Evolutionary conservation across 2,329 filamentous ascomycete species (phyloP), one percentile per base, ranked within the genome.

Genomic region (Neofusicoccum umdonicola): DNA sequence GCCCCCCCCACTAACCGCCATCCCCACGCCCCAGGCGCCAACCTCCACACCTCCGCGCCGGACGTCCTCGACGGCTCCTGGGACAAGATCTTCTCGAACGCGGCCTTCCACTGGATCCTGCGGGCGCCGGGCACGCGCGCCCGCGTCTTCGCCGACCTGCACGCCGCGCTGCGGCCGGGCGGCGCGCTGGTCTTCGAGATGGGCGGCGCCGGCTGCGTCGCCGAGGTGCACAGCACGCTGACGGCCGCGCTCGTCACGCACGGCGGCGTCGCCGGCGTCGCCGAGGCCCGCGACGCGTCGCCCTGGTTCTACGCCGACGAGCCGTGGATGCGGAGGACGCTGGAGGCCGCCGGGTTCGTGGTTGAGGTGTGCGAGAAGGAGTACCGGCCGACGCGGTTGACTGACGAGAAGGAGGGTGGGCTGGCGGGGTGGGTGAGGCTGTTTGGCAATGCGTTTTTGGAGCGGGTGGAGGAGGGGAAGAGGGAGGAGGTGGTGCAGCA

Each of bases 251-350:
- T 89, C 1, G 74, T 77, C 1, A 72, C 80, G 15, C 80, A 83
- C 1, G 83, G 85, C 0, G 83, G 85, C 0, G 72, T 87, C 0
- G 79, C 84, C 0, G 17, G 19, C 31, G 68, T 88, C 1, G 70
- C 77, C n/a, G 75, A 77, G 9, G 84, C 85, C 0, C 67, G 78
- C 19, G 81, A 80, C 13, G 80, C 78, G 0, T 83, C 84, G 66
- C 89, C 89, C 4, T 92, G 89, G 89, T 91, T 90, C 75, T 92
- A 91, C 73, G 87, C 89, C 0, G 87, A 88, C 67, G 86, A 88
- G 70, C 73, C 68, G 0, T 89, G 87, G 87, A 83, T 86, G 73
- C 69, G 69, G 45, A 63, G 66, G 15, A 71, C 73, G 3, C 68
- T 84, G 39, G 70, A 76, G 56, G 66, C 72, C 2, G 70, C 74